These are phyloP conservation scores for Gossypium gossypioides DNA, from an alignment of 441 rosid species.

Conservation along the genomic window DNA sequence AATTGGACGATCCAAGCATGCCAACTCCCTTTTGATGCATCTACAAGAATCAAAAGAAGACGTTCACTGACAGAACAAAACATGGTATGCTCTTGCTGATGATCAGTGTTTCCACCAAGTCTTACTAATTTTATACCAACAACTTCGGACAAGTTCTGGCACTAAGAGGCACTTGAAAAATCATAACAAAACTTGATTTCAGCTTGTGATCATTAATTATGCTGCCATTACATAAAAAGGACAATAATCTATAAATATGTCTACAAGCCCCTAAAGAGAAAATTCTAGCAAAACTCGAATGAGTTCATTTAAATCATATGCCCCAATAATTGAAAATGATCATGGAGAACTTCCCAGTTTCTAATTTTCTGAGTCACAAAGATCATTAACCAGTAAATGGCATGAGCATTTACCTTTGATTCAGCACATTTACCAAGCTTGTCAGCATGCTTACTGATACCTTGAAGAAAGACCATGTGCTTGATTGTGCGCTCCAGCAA, in stretches of 20 bases:
- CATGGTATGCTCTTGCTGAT: neutral
- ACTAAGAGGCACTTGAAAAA: constrained; percentile 4
- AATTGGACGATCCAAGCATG: constrained; percentile 26
- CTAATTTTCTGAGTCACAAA: constrained; percentile 3
- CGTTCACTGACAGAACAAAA: neutral
- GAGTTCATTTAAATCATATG: neutral
- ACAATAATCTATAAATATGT: neutral
- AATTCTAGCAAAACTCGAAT: neutral
- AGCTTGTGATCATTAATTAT: neutral
- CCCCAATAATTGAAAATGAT: neutral
- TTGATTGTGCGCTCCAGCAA: constrained; percentile 89
- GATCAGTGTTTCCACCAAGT: neutral
- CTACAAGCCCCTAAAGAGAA: neutral
- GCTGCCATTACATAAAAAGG: neutral
- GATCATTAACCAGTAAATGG: constrained; percentile 1
- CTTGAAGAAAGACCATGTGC: constrained; percentile 79
- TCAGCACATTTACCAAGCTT: constrained; percentile 63
- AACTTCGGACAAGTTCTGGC: neutral
- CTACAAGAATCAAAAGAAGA: constrained; percentile 33
- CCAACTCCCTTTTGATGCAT: constrained; percentile 51
- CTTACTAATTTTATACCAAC: neutral
- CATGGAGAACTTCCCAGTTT: constrained; percentile 8
- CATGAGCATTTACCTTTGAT: constrained; percentile 42
- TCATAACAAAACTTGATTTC: neutral
- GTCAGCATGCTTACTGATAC: constrained; percentile 76